A percentile compares a stretch with the other conserved stretches of the same genome.
Evolutionary conservation across 2,329 filamentous ascomycete genomes (phyloP).

Genomic region (Aspergillus pseudoviridinutans): DNA sequence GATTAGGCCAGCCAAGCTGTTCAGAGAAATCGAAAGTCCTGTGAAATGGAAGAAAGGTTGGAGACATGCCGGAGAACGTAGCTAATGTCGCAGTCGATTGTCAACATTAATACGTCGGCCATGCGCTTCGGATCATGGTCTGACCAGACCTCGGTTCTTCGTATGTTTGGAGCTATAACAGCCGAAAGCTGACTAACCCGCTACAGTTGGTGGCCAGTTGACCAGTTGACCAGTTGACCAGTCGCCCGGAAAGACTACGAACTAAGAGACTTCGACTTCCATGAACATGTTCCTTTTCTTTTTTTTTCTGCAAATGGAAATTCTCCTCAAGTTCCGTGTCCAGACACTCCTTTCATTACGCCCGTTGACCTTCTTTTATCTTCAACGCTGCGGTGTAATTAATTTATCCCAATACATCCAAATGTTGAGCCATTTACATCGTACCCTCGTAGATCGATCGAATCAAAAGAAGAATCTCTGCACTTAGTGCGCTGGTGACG

Average conservation of each 20-base stretch:
- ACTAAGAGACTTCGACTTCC: neutral
- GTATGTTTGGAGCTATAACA: neutral
- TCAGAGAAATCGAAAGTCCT: neutral
- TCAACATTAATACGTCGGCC: neutral
- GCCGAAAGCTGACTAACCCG: neutral
- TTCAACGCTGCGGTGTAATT: neutral
- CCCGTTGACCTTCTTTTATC: neutral
- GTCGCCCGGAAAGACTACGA: neutral
- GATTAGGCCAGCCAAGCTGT: neutral
- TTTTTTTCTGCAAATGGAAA: neutral
- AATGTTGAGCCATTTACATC: neutral
- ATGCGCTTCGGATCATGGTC: neutral
- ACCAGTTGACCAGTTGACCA: neutral
- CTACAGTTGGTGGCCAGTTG: neutral
- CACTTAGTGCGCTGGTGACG: slow-evolving; percentile 15
- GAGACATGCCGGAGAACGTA: neutral
- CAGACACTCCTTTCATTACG: neutral
- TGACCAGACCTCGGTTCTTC: neutral
- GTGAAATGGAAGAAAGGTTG: neutral
- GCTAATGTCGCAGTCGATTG: neutral
- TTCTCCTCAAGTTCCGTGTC: neutral
- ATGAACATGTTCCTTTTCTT: neutral
- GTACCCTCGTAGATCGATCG: neutral
- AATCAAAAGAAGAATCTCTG: neutral
- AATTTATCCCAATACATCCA: neutral